Base-by-base conservation (phyloP, 352 stramenopile species). In the Phytophthora pluvialis region DNA sequence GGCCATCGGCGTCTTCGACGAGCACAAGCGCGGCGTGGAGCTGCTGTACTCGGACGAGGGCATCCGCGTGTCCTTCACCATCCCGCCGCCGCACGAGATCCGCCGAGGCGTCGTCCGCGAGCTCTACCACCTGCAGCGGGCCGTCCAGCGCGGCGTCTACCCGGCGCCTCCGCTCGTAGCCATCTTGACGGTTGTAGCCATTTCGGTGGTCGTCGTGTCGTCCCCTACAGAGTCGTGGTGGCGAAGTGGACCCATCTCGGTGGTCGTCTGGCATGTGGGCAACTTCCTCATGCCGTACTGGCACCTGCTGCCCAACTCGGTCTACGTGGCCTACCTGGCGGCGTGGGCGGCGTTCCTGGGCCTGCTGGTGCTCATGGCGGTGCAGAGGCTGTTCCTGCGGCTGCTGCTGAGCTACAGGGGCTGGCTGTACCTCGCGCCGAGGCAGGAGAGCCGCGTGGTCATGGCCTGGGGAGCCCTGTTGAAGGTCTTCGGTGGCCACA, bases 1-100 rank as follows among this genome's bases (percentile, higher is more conserved):
- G 25, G 88, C 88, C 62, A 93, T 86, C 56, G 79, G 77, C 61
- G 88, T 94, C 50, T 96, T 94, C 58, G 86, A 89, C 33, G 88
- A 93, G 68, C 86, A 94, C 83, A 93, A 93, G 70, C 86, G 84
- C 60, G 84, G 85, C 67, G 82, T 96, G 25, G 86, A 96, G 79
- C 70, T 96, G 52, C 72, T 95, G 38, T 91, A 94, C 72, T 92
- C 81, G 40, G 81, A 94, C 58, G 70, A 96, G 51, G 88, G 86
- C 46, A 87, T 96, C 48, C 83, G 83, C 66, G 73, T 96, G 48
- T 89, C 84, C 35, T 94, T 96, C 68, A 88, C 78, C 26, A 96
- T 96, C 71, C 88, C 88, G 28, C 83, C 86, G 29, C 86, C 83
- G 33, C 90, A 86, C 61, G 79, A 89, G 55, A 66, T 96, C 13